Percentiles rank a stretch among this genome's conserved stretches.
These are phyloP conservation scores for Chlamydomonas reinhardtii DNA, from an alignment of 163 green algal species.

Conservation along the genomic window DNA sequence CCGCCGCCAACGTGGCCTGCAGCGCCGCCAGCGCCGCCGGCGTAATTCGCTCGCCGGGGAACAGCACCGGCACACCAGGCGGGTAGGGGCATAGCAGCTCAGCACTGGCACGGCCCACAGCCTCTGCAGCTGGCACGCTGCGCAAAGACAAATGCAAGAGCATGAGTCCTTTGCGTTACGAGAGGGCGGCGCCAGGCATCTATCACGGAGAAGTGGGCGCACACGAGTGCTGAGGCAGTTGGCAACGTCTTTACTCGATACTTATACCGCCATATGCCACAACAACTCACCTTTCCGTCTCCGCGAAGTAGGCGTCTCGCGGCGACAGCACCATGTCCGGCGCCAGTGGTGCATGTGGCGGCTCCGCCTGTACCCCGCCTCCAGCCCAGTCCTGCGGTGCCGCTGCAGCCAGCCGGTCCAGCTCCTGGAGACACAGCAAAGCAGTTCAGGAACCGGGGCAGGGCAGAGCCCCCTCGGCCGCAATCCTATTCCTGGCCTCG, in stretches of 20 bases:
- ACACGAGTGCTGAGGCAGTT: too few relatives aligned
- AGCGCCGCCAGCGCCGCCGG: constrained; percentile 59
- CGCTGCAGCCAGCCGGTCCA: not conserved
- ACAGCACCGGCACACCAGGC: constrained; percentile 85
- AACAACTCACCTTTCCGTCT: constrained; percentile 26
- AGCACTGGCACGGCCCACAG: constrained; percentile 69
- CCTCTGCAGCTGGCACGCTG: constrained; percentile 54
- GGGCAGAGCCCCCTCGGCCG: too few relatives aligned
- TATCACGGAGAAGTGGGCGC: too few relatives aligned
- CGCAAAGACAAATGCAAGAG: too few relatives aligned
- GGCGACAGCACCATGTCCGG: constrained; percentile 61
- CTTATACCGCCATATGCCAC: too few relatives aligned
- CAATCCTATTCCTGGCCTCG: too few relatives aligned
- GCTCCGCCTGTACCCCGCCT: not conserved
- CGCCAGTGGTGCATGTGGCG: not conserved
- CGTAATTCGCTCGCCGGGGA: constrained; percentile 86
- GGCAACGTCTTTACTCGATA: too few relatives aligned
- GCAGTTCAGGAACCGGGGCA: too few relatives aligned
- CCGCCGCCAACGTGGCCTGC: constrained; percentile 51
- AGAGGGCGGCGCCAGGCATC: too few relatives aligned
- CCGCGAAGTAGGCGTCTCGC: constrained; percentile 78
- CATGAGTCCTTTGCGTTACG: too few relatives aligned
- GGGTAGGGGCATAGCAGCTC: constrained; percentile 93
- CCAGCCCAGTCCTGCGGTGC: not conserved
- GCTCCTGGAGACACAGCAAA: not conserved